Evolutionary conservation across 208 protist species (phyloP).

Genomic region (Trypanosoma caninum): DNA sequence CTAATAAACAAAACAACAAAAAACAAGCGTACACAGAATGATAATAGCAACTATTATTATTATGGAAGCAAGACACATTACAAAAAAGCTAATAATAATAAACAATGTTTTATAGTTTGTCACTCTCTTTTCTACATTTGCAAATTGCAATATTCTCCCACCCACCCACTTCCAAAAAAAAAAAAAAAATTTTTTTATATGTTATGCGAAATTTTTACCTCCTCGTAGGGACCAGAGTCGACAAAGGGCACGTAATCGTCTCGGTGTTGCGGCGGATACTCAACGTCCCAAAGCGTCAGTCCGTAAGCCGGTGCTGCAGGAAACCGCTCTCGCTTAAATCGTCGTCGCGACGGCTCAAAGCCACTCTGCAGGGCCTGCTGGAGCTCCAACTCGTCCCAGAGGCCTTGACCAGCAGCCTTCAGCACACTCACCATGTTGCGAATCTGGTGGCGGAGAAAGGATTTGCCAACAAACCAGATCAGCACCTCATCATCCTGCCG

Average conservation of each 20-base stretch:
- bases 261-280: slow-evolving; percentile 62
- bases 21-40: too few species aligned
- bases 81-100: too few species aligned
- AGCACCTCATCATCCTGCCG: slow-evolving; percentile 88
- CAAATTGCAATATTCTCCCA: background rate
- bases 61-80: too few species aligned
- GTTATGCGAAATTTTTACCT: slow-evolving; percentile 39
- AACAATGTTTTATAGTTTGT: background rate
- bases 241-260: slow-evolving; percentile 70
- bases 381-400: slow-evolving; percentile 83
- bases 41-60: too few species aligned
- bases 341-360: slow-evolving; percentile 75
- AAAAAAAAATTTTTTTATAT: slow-evolving; percentile 35
- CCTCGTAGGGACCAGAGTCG: slow-evolving; percentile 74
- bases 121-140: background rate
- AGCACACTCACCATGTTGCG: slow-evolving; percentile 86
- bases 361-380: slow-evolving; percentile 63
- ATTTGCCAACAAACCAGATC: slow-evolving; percentile 82
- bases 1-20: too few species aligned
- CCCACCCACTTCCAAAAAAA: too few species aligned
- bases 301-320: slow-evolving; percentile 75
- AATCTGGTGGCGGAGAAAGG: slow-evolving; percentile 86
- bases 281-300: slow-evolving; percentile 85
- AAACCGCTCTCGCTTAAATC: slow-evolving; percentile 62
- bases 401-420: slow-evolving; percentile 65